phyloP scores from a whole-genome alignment of 2,329 filamentous ascomycete species.

The Emericellopsis atlantica region DNA sequence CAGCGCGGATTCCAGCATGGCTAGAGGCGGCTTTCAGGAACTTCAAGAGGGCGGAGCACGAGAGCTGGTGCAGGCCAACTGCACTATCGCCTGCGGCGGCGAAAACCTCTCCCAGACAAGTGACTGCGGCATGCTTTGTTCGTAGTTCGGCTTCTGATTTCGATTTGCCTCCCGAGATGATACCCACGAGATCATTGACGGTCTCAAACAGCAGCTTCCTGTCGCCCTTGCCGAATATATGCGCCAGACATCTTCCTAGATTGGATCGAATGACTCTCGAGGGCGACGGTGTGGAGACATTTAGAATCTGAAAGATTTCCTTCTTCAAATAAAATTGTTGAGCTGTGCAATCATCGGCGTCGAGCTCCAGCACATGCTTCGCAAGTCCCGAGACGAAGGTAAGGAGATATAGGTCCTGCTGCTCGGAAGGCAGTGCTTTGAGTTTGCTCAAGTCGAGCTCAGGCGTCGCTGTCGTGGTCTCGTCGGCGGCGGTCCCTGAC shows the following conservation, averaged over 20 bases:
- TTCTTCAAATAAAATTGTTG: conserved; percentile 90
- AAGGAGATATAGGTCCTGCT: conserved; percentile 89
- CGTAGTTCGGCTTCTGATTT: conserved; percentile 65
- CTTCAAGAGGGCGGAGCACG: conserved; percentile 61
- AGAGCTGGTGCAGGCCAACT: conserved; percentile 67
- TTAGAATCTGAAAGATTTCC: conserved; percentile 88
- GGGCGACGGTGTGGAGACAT: conserved; percentile 69
- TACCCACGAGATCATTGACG: conserved; percentile 71
- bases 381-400: conserved; percentile 76
- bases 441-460: conserved; percentile 88
- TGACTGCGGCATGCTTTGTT: conserved; percentile 75
- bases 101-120: conserved; percentile 81
- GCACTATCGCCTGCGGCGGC: conserved; percentile 89
- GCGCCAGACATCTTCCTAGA: conserved; percentile 69
- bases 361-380: conserved; percentile 64
- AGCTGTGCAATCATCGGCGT: conserved; percentile 67
- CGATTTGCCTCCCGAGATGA: conserved; percentile 61
- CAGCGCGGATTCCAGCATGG: conserved; percentile 71
- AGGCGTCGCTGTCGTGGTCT: conserved; percentile 40
- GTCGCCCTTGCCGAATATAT: conserved; percentile 75
- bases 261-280: conserved; percentile 86
- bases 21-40: conserved; percentile 66
- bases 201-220: conserved; percentile 89
- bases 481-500: conserved; percentile 20
- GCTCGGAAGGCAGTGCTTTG: conserved; percentile 77